Conservation (phyloP, 1,284 basidiomycete genomes). For the Ceratobasidium sp. region DNA sequence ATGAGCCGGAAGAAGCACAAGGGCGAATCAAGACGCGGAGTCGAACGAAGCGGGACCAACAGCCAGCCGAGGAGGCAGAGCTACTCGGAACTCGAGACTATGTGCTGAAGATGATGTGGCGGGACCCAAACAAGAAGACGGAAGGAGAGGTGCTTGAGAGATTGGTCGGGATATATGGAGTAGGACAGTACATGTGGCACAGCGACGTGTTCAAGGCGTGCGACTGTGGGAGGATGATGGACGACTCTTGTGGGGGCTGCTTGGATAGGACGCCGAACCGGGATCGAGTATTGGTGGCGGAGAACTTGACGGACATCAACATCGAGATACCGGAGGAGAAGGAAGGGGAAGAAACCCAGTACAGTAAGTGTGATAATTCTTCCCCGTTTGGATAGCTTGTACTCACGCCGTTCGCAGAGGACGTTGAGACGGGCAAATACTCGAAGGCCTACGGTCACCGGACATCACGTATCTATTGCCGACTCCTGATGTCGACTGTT, state of each 20-base stretch:
- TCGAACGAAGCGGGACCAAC: neutral
- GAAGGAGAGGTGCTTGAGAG: constrained; percentile 22
- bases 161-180: constrained; percentile 4
- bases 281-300: neutral
- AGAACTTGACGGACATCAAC: constrained; percentile 2
- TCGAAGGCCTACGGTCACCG: neutral
- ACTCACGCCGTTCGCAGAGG: no score
- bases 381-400: neutral
- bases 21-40: no score
- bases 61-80: neutral
- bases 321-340: neutral
- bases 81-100: neutral
- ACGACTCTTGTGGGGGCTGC: neutral
- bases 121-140: neutral
- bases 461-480: no score
- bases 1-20: no score
- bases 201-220: neutral
- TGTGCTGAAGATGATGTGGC: no score
- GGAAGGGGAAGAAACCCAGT: neutral
- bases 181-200: no score
- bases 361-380: neutral
- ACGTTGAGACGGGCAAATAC: neutral
- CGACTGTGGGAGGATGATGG: neutral
- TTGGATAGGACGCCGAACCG: no score
- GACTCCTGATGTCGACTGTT: constrained; percentile 14